These are phyloP conservation scores for Vigna mungo DNA, from an alignment of 306 rosid genomes.

Conservation along the genomic window DNA sequence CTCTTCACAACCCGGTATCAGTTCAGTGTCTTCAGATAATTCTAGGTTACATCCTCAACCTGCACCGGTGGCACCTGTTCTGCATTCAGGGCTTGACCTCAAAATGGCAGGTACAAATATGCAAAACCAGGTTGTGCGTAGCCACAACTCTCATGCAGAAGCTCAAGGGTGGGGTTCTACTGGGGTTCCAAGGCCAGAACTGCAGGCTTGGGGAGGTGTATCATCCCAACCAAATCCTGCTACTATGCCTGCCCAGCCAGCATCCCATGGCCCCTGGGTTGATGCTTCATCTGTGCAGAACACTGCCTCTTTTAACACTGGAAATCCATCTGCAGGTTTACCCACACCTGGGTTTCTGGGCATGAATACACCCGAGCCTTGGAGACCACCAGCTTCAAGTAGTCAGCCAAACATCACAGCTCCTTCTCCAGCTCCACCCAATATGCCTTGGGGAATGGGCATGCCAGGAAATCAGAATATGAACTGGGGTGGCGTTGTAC, in stretches of 20 bases:
- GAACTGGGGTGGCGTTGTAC: constrained; percentile 69
- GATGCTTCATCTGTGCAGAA: constrained; percentile 63
- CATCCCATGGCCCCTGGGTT: constrained; percentile 68
- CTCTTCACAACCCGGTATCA: constrained; percentile 50
- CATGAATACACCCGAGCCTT: constrained; percentile 62
- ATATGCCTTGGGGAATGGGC: constrained; percentile 68
- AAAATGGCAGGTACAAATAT: constrained; percentile 66
- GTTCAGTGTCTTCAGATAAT: constrained; percentile 46
- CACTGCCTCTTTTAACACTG: constrained; percentile 56
- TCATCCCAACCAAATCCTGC: constrained; percentile 60
- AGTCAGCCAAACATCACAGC: constrained; percentile 66
- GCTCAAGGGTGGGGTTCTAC: constrained; percentile 70
- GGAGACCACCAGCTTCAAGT: constrained; percentile 74
- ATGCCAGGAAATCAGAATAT: constrained; percentile 72
- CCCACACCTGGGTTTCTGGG: constrained; percentile 52
- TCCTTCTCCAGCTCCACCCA: constrained; percentile 56
- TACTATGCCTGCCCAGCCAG: constrained; percentile 62
- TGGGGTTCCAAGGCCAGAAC: constrained; percentile 58
- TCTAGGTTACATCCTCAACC: constrained; percentile 60
- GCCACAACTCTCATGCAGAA: constrained; percentile 56
- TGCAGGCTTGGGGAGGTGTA: constrained; percentile 60
- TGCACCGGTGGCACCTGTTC: constrained; percentile 45
- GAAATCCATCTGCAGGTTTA: constrained; percentile 61
- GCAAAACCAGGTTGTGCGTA: constrained; percentile 60
- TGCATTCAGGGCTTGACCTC: constrained; percentile 58